Evolutionary conservation across 805 yeast species (phyloP).

Genomic region (Schwanniomyces vanrijiae): DNA sequence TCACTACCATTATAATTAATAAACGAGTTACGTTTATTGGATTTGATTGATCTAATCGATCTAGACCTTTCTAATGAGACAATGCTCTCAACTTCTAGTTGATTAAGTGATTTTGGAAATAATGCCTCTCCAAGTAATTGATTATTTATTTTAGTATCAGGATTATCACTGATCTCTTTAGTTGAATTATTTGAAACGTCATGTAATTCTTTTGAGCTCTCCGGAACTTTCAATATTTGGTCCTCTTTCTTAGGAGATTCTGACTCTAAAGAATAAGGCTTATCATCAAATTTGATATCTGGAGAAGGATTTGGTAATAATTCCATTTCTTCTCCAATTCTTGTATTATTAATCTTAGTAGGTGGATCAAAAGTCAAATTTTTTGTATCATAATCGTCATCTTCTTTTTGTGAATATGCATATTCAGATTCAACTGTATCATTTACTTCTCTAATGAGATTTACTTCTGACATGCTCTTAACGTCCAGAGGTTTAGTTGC

Average conservation of each 20-base stretch:
- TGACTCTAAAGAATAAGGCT: slow-evolving; percentile 2
- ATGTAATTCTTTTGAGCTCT: background rate
- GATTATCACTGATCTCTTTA: background rate
- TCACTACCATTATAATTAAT: slow-evolving; percentile 42
- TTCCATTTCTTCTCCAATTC: slow-evolving; percentile 28
- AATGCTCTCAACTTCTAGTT: slow-evolving; percentile 72
- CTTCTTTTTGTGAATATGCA: background rate
- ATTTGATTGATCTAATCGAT: slow-evolving; percentile 53
- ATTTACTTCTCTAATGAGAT: slow-evolving; percentile 30
- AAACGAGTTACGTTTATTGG: slow-evolving; percentile 37
- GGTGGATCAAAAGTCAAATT: slow-evolving; percentile 27
- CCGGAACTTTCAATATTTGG: background rate
- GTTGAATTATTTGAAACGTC: background rate
- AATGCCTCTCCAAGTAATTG: slow-evolving; percentile 49
- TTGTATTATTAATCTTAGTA: slow-evolving; percentile 14
- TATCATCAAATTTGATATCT: background rate
- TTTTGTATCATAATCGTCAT: slow-evolving; percentile 15
- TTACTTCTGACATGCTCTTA: slow-evolving; percentile 7
- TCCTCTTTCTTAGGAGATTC: slow-evolving; percentile 1
- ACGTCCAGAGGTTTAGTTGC: background rate
- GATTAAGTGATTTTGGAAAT: slow-evolving; percentile 68
- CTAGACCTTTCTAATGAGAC: slow-evolving; percentile 68
- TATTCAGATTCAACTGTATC: slow-evolving; percentile 9
- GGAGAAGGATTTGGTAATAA: background rate
- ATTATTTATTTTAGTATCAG: slow-evolving; percentile 11